Conservation (phyloP, 257 asterid genomes). For the Plantago major region DNA sequence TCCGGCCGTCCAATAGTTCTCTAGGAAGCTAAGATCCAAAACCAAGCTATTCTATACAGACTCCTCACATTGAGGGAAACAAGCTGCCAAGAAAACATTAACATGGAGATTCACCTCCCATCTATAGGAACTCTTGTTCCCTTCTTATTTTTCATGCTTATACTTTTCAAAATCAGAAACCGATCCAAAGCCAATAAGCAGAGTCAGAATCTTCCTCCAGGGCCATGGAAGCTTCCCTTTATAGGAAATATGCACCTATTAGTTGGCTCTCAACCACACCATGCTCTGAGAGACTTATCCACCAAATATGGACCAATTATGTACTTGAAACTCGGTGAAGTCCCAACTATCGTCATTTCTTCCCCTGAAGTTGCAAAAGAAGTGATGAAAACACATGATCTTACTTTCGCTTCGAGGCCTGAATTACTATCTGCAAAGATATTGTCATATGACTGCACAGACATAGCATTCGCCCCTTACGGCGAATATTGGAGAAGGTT, state of each 20-base stretch:
- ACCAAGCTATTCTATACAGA: not conserved
- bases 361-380: slow-evolving; percentile 23
- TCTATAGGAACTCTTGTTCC: not conserved
- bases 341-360: slow-evolving; percentile 24
- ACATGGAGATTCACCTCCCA: not conserved
- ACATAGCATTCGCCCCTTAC: slow-evolving; percentile 24
- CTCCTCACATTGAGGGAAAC: not conserved
- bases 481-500: slow-evolving; percentile 34
- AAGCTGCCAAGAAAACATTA: not conserved
- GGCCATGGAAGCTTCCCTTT: slow-evolving; percentile 2
- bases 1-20: no score
- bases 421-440: slow-evolving; percentile 10
- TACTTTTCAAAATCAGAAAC: not conserved
- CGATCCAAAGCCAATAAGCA: not conserved
- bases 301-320: slow-evolving; percentile 28
- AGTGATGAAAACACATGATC: slow-evolving; percentile 32
- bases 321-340: slow-evolving; percentile 27
- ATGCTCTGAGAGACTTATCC: slow-evolving; percentile 14
- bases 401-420: slow-evolving; percentile 23
- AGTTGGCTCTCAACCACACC: slow-evolving; percentile 11
- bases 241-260: not conserved
- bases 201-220: not conserved
- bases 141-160: not conserved
- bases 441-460: slow-evolving; percentile 10
- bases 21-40: not conserved